Evolutionary conservation across 805 yeast species (phyloP), one percentile per base, ranked within the genome.

Genomic region (Lachancea cidri): DNA sequence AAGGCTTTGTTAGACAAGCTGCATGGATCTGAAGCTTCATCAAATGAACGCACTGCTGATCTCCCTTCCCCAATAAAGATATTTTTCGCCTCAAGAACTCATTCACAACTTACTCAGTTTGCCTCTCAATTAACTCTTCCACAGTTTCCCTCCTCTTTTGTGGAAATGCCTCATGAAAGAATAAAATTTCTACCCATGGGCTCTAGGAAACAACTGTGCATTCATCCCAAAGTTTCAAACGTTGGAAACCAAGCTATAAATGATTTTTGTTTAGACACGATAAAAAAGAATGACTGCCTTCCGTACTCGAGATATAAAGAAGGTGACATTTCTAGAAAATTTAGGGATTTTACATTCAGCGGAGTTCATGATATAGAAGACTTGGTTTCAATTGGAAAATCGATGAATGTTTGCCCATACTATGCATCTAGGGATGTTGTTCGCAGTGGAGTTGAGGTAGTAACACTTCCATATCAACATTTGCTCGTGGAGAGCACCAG

Each of bases 401-500:
- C 68, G 2, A 56, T 77, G 27, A 66, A 70, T 4, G 67, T 79
- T 0, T 89, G 98, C 54, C 96, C 97, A 0, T 91, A 89, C 58
- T 89, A 89, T 54, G 79, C 87, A 0, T 67, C 79, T 0, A 67
- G 95, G 29, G 70, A 68, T 5, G 77, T 79, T 2, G n/a, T 55
- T 13, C 54, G 77, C 1, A 71, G 73, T 1, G 49, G 68, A 14
- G 74, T 87, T 0, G 98, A 89, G 51, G 77, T 89, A 0, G 70
- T 89, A 1, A 80, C 96, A 0, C 66, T 91, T 33, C 97, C 98
- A 0, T 89, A 89, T 52, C 96, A 88, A 52, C 67, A 86, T 47
- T 59, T 89, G 11, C 48, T 71, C 7, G 64, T 86, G 0, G 84
- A 81, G 45, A 71, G 71, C 9, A 67, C 93, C 0, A 68, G 96